Percentiles rank a stretch among this genome's conserved stretches.
Evolutionary conservation across 2,329 filamentous ascomycete genomes (phyloP).

Genomic region (Xylaria hypoxylon): DNA sequence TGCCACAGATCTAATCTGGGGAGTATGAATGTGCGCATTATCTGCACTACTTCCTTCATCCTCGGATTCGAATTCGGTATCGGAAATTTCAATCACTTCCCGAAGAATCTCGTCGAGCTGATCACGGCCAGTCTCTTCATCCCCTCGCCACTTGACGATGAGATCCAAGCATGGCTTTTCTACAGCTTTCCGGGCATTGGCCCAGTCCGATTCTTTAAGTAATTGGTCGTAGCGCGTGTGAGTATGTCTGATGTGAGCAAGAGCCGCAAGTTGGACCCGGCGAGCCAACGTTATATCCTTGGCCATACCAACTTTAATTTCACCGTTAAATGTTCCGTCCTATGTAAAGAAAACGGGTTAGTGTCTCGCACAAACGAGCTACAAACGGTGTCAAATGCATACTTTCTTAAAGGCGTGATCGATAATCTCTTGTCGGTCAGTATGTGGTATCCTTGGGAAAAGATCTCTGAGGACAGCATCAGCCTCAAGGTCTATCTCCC

Average conservation of each 20-base stretch:
- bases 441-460: constrained; percentile 74
- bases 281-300: constrained; percentile 67
- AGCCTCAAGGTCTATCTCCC: constrained; percentile 71
- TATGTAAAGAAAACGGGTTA: constrained; percentile 48
- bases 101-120: constrained; percentile 74
- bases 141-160: constrained; percentile 78
- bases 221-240: constrained; percentile 74
- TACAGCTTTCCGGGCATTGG: constrained; percentile 70
- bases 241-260: constrained; percentile 75
- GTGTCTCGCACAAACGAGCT: constrained; percentile 6
- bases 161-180: constrained; percentile 71
- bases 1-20: constrained; percentile 27
- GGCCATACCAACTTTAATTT: constrained; percentile 69
- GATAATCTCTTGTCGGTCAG: constrained; percentile 71
- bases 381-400: constrained; percentile 45
- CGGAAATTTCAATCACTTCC: constrained; percentile 75
- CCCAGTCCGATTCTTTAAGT: constrained; percentile 68
- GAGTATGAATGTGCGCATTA: constrained; percentile 26
- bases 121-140: constrained; percentile 75
- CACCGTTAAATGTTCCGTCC: constrained; percentile 64
- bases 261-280: constrained; percentile 72
- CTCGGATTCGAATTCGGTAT: constrained; percentile 62
- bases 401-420: constrained; percentile 73
- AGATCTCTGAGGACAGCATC: constrained; percentile 72
- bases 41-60: constrained; percentile 48